Base-by-base conservation (phyloP, 1,139 yeast species). In the Lodderomyces pseudojiufengensis region DNA sequence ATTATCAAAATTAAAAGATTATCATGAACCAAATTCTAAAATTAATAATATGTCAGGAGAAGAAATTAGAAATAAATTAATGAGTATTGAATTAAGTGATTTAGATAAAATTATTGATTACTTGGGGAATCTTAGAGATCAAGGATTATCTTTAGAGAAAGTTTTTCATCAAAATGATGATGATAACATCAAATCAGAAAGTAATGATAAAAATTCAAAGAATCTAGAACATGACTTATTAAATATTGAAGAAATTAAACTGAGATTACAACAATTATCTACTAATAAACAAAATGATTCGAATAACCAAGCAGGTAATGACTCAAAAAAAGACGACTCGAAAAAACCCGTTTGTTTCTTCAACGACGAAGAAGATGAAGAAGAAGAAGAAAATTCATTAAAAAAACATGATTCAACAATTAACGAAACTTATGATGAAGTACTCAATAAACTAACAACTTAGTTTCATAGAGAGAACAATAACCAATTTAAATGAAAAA, bases 101-200 rank as follows among this genome's bases (percentile, higher is more conserved):
- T 64, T 81, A 29, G 71, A 74, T 31, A 68, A 72, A 32, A 64
- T 80, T 16, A 66, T 78, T 8, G 62, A 59, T 11, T 67, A 74
- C 27, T 63, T 83, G 41, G 73, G 70, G 26, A 57, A 58, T 12
- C 59, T 81, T 42, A 77, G 76, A 45, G 57, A 58, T 12, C 58
- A 67, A 25, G 84, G 86, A 0, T 63, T 80, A 11, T 61, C 72
- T 9, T 50, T 82, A 18, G 69, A 70, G 28, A 70, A 70, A 21
- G 58, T 81, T 3, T 82, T 77, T 50, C 65, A 65, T 34, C 45
- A 47, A 40, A 44, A 48, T 29, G 35, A 47, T 40, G 43, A 48
- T 29, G 35, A 33, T 10, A 40, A 44, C 5, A 16, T 18, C 20
- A 18, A 18, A 7, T 5, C 6, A 18, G 20, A 18, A 18, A 24